Evolutionary conservation across 257 asterid species (phyloP).

Genomic region (Euphrasia confusa): DNA sequence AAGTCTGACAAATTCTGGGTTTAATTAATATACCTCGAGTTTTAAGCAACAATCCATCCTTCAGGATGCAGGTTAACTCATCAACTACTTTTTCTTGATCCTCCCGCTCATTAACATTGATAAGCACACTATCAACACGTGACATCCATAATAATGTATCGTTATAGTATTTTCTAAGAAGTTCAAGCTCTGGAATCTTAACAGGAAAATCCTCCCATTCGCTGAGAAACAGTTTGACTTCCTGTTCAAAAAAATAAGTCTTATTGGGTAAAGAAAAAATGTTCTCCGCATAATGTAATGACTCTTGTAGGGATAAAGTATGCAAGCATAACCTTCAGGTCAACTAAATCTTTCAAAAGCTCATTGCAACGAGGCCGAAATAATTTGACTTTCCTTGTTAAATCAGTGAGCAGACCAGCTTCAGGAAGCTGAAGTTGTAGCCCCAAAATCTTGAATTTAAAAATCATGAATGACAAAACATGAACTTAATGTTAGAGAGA

Average conservation of each 20-base stretch:
- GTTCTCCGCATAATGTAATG: slow-evolving; percentile 17
- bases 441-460: slow-evolving; percentile 45
- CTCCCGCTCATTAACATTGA: slow-evolving; percentile 47
- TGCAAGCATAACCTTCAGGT: slow-evolving; percentile 56
- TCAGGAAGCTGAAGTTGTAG: slow-evolving; percentile 74
- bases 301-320: slow-evolving; percentile 18
- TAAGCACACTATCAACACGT: slow-evolving; percentile 50
- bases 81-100: slow-evolving; percentile 68
- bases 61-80: slow-evolving; percentile 60
- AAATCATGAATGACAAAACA: slow-evolving; percentile 9
- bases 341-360: slow-evolving; percentile 50
- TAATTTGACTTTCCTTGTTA: slow-evolving; percentile 50
- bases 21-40: slow-evolving; percentile 49
- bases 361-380: slow-evolving; percentile 66
- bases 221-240: slow-evolving; percentile 47
- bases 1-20: background rate
- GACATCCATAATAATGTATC: slow-evolving; percentile 75
- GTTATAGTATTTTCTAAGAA: slow-evolving; percentile 48
- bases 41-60: slow-evolving; percentile 60
- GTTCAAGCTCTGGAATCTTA: slow-evolving; percentile 68
- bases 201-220: slow-evolving; percentile 65
- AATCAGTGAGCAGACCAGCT: slow-evolving; percentile 45
- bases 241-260: slow-evolving; percentile 40
- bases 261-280: slow-evolving; percentile 20
- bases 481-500: slow-evolving; percentile 8